Evolutionary conservation across 2,329 filamentous ascomycete species (phyloP), one percentile per base, ranked within the genome.

Genomic region (Botryotinia narcissicola): DNA sequence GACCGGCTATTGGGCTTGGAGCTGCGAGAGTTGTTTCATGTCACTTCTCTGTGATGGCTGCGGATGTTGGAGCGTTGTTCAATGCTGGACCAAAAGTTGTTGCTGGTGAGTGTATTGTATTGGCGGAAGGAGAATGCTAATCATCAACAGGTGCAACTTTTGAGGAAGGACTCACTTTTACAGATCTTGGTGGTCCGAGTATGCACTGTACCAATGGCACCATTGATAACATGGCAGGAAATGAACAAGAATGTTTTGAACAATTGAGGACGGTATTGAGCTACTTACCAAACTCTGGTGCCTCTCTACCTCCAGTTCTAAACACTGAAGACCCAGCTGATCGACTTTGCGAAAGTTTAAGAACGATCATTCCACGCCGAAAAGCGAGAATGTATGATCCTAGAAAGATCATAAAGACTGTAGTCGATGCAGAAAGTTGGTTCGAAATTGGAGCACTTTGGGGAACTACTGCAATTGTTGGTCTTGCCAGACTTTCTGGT

Each of bases 31-130:
- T 90, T 0, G 87, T 89, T 1, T 84, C 85, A 2, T 90, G 88
- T 63, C 89, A 91, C 78, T 91, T 91, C 78, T 88, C 86, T 1
- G 89, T 91, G 48, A 91, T 91, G 89, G 88, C 89, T 4, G 88
- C 83, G 7, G 88, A 91, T 78, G 83, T 91, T 1, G 89, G 89
- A 0, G 84, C 85, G 1, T 78, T 91, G 37, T 90, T 91, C 78
- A 91, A 91, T 78, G 89, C 89, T 10, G 89, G 89, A 0, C 89
- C 89, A 0, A 87, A 87, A 74, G 88, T 91, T 0, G 89, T 91
- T 29, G 87, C 87, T 67, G 83, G 78, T 64, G 25, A 51, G 69
- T 48, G 29, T 0, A 25, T 37, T 16, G 7, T n/a, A 16, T 12
- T 14, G 20, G 9, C 9, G 25, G 3, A 12, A 40, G 48, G 25